Percentiles rank a stretch among this genome's conserved stretches.
These are phyloP conservation scores for Globisporangium cystogenes DNA, from an alignment of 352 stramenopile species.

Conservation along the genomic window DNA sequence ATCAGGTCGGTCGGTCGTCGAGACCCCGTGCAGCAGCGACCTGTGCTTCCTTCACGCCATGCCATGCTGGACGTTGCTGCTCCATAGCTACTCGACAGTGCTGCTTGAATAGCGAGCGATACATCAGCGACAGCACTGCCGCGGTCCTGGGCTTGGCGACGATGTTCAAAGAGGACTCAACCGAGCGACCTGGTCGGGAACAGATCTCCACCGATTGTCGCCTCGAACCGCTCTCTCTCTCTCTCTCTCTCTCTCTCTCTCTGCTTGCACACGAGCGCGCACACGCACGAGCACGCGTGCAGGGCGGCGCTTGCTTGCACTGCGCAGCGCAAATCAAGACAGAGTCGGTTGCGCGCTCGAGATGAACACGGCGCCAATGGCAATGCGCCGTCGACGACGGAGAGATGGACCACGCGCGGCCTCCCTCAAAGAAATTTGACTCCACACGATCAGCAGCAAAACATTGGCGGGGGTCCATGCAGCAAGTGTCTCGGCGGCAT, in stretches of 20 bases:
- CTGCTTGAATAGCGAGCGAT: too few relatives aligned
- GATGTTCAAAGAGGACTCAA: not conserved
- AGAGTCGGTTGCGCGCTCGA: not conserved
- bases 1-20: not conserved
- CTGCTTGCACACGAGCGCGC: not conserved
- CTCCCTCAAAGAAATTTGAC: not conserved
- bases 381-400: too few relatives aligned
- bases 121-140: too few relatives aligned
- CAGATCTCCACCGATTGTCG: not conserved
- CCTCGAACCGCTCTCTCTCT: not conserved
- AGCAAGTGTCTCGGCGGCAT: too few relatives aligned
- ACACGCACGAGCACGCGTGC: not conserved
- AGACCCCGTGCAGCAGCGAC: too few relatives aligned
- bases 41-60: too few relatives aligned
- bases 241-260: too few relatives aligned
- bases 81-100: too few relatives aligned
- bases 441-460: not conserved
- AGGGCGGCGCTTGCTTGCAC: not conserved
- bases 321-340: not conserved
- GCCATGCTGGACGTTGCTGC: too few relatives aligned
- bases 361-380: too few relatives aligned
- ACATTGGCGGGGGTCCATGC: not conserved
- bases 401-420: not conserved
- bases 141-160: too few relatives aligned
- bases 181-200: not conserved